A percentile compares a stretch with the other conserved stretches of the same genome.
These are phyloP conservation scores for Alternaria infectoria DNA, from an alignment of 2,329 filamentous ascomycete species.

Conservation along the genomic window DNA sequence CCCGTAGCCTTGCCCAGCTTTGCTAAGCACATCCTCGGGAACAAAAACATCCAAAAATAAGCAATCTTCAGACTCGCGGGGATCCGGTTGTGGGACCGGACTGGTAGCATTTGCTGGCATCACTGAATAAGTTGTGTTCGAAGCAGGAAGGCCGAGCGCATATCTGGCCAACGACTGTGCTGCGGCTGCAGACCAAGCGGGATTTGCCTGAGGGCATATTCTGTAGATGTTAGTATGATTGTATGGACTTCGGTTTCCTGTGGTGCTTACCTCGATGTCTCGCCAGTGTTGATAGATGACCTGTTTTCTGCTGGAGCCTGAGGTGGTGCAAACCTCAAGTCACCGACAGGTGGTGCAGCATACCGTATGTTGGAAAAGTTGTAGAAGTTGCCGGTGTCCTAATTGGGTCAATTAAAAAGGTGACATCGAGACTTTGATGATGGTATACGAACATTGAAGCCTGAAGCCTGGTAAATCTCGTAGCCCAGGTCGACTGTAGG, in stretches of 20 bases:
- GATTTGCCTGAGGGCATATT: slow-evolving; percentile 46
- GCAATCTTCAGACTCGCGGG: slow-evolving; percentile 54
- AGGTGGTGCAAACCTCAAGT: slow-evolving; percentile 59
- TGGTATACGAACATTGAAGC: slow-evolving; percentile 50
- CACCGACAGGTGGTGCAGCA: slow-evolving; percentile 59
- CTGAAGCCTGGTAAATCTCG: slow-evolving; percentile 56
- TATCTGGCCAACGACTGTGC: slow-evolving; percentile 41
- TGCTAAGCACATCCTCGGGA: slow-evolving; percentile 49
- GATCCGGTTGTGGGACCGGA: slow-evolving; percentile 28
- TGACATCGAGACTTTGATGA: neutral
- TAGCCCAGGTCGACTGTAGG: slow-evolving; percentile 62
- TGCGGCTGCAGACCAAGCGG: slow-evolving; percentile 53
- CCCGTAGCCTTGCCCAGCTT: slow-evolving; percentile 36
- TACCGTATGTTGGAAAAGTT: slow-evolving; percentile 65
- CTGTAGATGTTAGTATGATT: slow-evolving; percentile 14
- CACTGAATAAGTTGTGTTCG: slow-evolving; percentile 40
- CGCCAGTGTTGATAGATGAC: slow-evolving; percentile 54
- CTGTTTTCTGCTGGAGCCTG: slow-evolving; percentile 52
- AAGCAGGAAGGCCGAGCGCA: slow-evolving; percentile 31
- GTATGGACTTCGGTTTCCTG: neutral
- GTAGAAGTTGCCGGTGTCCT: slow-evolving; percentile 54
- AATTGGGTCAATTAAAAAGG: slow-evolving; percentile 3
- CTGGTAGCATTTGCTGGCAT: slow-evolving; percentile 34
- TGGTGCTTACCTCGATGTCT: slow-evolving; percentile 38
- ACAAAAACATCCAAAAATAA: slow-evolving; percentile 57